Base-by-base conservation (phyloP, 2,329 filamentous ascomycete species). In the Botrytis fragariae region DNA sequence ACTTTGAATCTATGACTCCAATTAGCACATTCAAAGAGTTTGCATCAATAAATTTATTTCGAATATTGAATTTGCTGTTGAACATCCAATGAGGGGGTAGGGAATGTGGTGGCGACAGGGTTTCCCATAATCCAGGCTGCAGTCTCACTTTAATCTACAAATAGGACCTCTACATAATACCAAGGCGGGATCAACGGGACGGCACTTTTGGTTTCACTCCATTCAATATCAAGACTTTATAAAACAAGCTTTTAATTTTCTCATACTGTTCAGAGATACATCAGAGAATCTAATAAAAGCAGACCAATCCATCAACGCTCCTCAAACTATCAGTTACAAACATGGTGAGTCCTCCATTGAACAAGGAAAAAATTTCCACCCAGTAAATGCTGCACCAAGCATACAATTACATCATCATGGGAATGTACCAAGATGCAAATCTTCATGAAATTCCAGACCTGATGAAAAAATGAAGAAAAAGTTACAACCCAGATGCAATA, bases 311-410 rank as follows among this genome's bases (percentile, higher is more conserved):
- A 71, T 63, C 48, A 76, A 76, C 77, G 73, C 76, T 72, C 45
- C 37, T 29, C 59, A 45, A 76, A 74, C 76, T 80, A 80, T 80
- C 77, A 76, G 73, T 79, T 80, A 80, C 78, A 80, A 61, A 72
- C 71, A 72, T 76, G 75, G 75, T 72, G 16, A 32, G 3, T 22
- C 71, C 20, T 67, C 48, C 45, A 22, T 45, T 65, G 20, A 70
- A 69, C 32, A 32, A 61, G 73, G 63, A 69, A 73, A 72, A 75
- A 2, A 10, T 32, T 69, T 69, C 74, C 73, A 74, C 76, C 77
- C 75, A 74, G 67, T 76, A 70, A 71, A 71, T 71, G 60, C 60
- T 75, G 71, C 72, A 76, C 65, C 61, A 76, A 74, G 76, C 76
- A 76, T 80, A 80, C 76, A 78, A 79, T 76, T 79, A 80, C 78